A percentile compares a stretch with the other conserved stretches of the same genome.
phyloP scores from a whole-genome alignment of 1,139 yeast genomes.

The Eremothecium sinecaudum region DNA sequence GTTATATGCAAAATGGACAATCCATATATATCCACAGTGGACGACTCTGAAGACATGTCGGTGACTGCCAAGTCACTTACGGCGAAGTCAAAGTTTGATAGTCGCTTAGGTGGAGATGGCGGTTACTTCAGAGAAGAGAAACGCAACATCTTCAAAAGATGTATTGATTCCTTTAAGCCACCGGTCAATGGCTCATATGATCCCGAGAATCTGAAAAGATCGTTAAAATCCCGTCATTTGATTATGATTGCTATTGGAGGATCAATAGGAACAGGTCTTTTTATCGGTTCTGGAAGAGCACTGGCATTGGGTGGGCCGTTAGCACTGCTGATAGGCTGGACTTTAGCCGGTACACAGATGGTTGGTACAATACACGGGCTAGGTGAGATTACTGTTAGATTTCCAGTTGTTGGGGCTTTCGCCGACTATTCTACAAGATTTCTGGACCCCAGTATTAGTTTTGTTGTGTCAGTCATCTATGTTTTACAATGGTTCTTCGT shows the following conservation, averaged over 20 bases:
- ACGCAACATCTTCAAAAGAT: slow-evolving; percentile 12
- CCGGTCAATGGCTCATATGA: slow-evolving; percentile 18
- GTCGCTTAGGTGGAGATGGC: background rate
- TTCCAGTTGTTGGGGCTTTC: slow-evolving; percentile 58
- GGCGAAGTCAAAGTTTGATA: too few relatives aligned
- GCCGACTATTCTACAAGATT: slow-evolving; percentile 53
- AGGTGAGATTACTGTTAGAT: slow-evolving; percentile 52
- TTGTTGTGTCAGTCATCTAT: slow-evolving; percentile 62
- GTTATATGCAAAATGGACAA: background rate
- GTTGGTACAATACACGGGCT: slow-evolving; percentile 55
- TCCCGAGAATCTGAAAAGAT: slow-evolving; percentile 15
- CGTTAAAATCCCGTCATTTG: slow-evolving; percentile 16
- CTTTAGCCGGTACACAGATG: slow-evolving; percentile 38
- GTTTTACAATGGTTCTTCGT: slow-evolving; percentile 57
- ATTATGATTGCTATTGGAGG: slow-evolving; percentile 62
- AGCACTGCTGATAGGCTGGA: slow-evolving; percentile 44
- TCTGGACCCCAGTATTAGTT: slow-evolving; percentile 57
- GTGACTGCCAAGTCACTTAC: too few relatives aligned
- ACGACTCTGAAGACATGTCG: too few relatives aligned
- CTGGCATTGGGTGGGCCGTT: slow-evolving; percentile 56
- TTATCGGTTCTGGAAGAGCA: slow-evolving; percentile 54
- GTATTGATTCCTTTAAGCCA: slow-evolving; percentile 18
- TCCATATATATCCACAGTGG: background rate
- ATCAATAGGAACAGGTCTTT: slow-evolving; percentile 60
- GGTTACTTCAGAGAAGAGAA: background rate